Evolutionary conservation across 805 yeast species (phyloP).

Genomic region (Lipomyces oligophaga): DNA sequence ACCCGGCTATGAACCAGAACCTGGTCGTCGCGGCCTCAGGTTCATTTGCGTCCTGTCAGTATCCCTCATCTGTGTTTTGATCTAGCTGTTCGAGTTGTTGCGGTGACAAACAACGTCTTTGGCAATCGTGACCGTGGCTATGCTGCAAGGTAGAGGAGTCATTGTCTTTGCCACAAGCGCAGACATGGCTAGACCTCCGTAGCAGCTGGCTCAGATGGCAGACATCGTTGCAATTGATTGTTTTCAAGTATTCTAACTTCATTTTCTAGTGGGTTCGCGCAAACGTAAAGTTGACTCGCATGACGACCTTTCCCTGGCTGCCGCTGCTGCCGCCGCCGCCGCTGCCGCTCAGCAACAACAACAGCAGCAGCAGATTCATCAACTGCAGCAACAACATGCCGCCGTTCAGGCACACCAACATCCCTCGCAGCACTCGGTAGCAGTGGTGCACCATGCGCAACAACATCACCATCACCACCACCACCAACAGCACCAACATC

Average conservation of each 20-base stretch:
- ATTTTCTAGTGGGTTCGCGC: not conserved
- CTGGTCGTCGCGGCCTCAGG: slow-evolving; percentile 18
- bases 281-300: slow-evolving; percentile 2
- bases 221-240: too few species aligned
- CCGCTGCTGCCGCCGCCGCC: too few species aligned
- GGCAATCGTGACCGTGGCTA: not conserved
- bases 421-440: slow-evolving; percentile 5
- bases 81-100: not conserved
- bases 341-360: not conserved
- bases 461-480: slow-evolving; percentile 8
- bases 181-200: too few species aligned
- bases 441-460: slow-evolving; percentile 3
- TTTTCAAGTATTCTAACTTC: too few species aligned
- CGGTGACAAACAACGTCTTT: not conserved
- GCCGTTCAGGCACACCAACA: slow-evolving; percentile 2
- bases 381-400: not conserved
- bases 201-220: too few species aligned
- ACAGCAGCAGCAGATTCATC: not conserved
- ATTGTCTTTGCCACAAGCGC: too few species aligned
- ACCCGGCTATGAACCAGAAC: slow-evolving; percentile 5
- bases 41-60: not conserved
- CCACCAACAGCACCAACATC: slow-evolving; percentile 1
- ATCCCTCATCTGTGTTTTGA: too few species aligned
- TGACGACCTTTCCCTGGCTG: too few species aligned
- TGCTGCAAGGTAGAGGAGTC: not conserved